These are phyloP conservation scores for Coffea canephora DNA, from an alignment of 257 asterid species.

Conservation along the genomic window DNA sequence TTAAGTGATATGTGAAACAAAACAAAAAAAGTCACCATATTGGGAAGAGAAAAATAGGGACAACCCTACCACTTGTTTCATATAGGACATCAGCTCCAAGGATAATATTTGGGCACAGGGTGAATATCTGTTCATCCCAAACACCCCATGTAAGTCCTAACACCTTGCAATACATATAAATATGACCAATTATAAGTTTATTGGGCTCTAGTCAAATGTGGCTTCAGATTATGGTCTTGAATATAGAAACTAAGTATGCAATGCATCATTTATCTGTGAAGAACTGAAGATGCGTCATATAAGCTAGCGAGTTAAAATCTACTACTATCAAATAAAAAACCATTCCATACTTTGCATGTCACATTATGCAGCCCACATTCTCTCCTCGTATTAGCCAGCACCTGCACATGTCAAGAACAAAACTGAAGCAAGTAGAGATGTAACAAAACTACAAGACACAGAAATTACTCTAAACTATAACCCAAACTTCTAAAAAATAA, in stretches of 20 bases:
- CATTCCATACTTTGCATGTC: conserved; percentile 55
- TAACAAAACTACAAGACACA: neutral
- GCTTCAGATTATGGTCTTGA: neutral
- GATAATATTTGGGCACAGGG: conserved; percentile 70
- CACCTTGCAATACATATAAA: conserved; percentile 38
- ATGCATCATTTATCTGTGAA: neutral
- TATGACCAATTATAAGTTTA: neutral
- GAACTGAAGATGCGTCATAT: too few species aligned
- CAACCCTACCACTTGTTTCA: conserved; percentile 56
- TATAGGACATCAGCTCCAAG: conserved; percentile 97
- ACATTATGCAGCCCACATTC: conserved; percentile 60
- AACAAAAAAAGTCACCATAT: neutral
- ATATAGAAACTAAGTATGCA: neutral
- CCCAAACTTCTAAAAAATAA: neutral
- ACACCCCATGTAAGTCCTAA: conserved; percentile 86
- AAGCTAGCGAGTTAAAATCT: too few species aligned
- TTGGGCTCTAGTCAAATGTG: too few species aligned
- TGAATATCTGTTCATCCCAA: conserved; percentile 64
- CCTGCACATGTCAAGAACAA: conserved; percentile 43
- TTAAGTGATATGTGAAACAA: neutral
- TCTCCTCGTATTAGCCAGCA: conserved; percentile 70
- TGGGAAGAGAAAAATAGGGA: neutral
- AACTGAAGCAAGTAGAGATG: neutral
- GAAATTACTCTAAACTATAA: neutral
- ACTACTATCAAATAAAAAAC: too few species aligned